phyloP scores from a whole-genome alignment of 2,329 filamentous ascomycete species.

The Fusarium hainanense region DNA sequence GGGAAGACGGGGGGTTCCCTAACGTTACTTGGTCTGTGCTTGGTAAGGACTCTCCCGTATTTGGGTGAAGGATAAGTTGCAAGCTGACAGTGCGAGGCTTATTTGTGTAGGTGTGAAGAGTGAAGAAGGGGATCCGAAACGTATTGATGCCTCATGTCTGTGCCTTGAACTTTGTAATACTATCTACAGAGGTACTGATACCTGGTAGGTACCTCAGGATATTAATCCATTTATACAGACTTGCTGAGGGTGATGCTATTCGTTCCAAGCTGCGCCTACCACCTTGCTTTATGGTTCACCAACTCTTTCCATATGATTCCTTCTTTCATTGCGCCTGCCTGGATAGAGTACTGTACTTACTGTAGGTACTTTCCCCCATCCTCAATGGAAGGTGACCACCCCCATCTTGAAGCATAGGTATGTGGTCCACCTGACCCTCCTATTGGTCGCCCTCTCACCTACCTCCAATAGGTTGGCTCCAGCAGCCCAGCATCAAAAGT shows the following conservation, averaged over 20 bases:
- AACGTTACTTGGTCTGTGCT: constrained; percentile 30
- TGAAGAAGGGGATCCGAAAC: not conserved
- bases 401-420: constrained; percentile 30
- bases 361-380: constrained; percentile 2
- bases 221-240: not conserved
- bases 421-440: constrained; percentile 35
- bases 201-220: no score
- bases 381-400: constrained; percentile 27
- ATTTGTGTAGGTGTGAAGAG: not conserved
- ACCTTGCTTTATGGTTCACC: not conserved
- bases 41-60: constrained; percentile 23
- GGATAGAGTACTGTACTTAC: not conserved
- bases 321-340: constrained; percentile 17
- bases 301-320: not conserved
- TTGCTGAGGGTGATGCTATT: not conserved
- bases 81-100: constrained; percentile 15
- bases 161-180: not conserved
- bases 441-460: constrained; percentile 33
- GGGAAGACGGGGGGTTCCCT: constrained; percentile 5
- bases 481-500: not conserved
- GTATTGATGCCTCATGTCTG: not conserved
- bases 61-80: constrained; percentile 11
- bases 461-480: not conserved
- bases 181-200: not conserved
- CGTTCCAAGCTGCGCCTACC: not conserved